These are phyloP conservation scores for Solanum medicagineum DNA, from an alignment of 257 asterid species.

Conservation along the genomic window DNA sequence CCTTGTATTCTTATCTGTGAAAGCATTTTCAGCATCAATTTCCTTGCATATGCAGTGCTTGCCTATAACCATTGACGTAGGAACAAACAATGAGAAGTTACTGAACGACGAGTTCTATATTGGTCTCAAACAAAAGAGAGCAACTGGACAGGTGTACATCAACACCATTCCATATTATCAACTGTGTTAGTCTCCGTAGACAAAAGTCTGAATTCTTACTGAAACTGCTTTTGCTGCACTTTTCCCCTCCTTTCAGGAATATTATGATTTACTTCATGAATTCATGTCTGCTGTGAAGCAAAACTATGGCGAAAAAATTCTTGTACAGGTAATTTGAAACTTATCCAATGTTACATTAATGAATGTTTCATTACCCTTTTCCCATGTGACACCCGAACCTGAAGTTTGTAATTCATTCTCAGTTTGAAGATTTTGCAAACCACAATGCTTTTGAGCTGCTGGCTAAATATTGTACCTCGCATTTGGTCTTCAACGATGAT, in stretches of 20 bases:
- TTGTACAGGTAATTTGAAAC: constrained; percentile 47
- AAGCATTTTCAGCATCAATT: neutral
- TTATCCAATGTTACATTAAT: neutral
- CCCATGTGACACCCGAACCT: neutral
- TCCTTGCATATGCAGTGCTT: constrained; percentile 42
- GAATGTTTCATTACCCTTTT: neutral
- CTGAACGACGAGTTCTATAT: constrained; percentile 83
- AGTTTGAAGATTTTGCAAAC: constrained; percentile 98
- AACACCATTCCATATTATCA: neutral
- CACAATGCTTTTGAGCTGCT: constrained; percentile 96
- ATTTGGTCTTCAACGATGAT: constrained; percentile 92
- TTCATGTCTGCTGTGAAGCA: constrained; percentile 88
- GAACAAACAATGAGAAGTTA: constrained; percentile 76
- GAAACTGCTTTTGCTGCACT: neutral
- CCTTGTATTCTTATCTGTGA: neutral
- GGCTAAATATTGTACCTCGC: constrained; percentile 75
- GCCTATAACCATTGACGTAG: constrained; percentile 91
- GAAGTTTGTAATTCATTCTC: constrained; percentile 8
- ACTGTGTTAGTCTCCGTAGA: neutral
- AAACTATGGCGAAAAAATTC: constrained; percentile 90
- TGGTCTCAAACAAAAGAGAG: constrained; percentile 85
- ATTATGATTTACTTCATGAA: constrained; percentile 72
- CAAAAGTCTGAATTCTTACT: neutral
- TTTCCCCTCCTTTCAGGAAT: constrained; percentile 43
- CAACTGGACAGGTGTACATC: constrained; percentile 72